phyloP scores from a whole-genome alignment of 768 basidiomycete species.

The Cantharellus cinnabarinus region DNA sequence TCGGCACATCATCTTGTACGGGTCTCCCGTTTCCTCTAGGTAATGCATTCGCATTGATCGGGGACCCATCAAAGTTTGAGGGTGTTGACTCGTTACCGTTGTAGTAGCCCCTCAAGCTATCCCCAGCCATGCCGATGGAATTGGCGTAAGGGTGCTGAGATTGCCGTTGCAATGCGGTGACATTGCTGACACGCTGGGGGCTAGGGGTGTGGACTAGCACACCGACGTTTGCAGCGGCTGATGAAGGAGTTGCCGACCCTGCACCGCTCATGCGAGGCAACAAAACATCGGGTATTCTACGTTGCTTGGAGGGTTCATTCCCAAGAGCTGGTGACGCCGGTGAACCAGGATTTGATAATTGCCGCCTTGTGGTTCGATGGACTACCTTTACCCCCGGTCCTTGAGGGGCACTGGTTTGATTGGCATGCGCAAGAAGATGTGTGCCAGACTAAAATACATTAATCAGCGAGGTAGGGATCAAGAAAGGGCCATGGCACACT shows the following conservation, averaged over 20 bases:
- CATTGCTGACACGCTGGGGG: background rate
- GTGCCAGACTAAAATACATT: background rate
- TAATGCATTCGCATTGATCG: background rate
- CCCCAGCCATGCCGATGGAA: background rate
- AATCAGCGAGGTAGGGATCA: background rate
- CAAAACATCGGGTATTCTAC: background rate
- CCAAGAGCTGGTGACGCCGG: background rate
- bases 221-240: background rate
- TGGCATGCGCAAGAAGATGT: background rate
- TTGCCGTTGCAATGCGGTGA: background rate
- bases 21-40: background rate
- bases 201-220: background rate
- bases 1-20: background rate
- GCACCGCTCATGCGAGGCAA: background rate
- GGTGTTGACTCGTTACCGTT: background rate
- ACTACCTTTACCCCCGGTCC: background rate
- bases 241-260: background rate
- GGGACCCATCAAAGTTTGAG: background rate
- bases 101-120: background rate
- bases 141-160: background rate
- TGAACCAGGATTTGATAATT: background rate
- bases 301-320: background rate
- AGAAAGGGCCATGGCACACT: slow-evolving; percentile 24
- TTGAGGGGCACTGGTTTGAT: background rate
- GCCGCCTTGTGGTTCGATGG: background rate